Evolutionary conservation across 257 asterid genomes (phyloP), one percentile per base, ranked within the genome.

Genomic region (Solanum medicagineum): DNA sequence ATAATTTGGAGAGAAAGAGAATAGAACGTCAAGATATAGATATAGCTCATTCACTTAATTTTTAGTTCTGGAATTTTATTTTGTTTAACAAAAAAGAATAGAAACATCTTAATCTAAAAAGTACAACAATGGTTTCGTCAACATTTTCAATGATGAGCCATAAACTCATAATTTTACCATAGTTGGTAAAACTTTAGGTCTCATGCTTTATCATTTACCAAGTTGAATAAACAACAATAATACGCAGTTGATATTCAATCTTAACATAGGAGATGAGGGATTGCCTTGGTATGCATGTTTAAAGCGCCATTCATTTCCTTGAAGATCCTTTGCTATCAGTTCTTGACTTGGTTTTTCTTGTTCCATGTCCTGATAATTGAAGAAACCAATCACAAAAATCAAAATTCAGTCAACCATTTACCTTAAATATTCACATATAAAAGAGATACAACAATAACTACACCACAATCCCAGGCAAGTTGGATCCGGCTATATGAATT

Each of bases 221-320:
- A 70, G 79, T 40, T 70, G 54, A 40, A 70, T 70, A 70, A 70
- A 70, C 24, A 70, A 40, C 80, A 70, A 0, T 70, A 74, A 13
- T n/a, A 74, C 1, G 7, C 11, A 0, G n/a, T 45, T 13, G 29
- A 74, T 47, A 47, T 47, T 74, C 59, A 74, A 74, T 74, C 81
- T 13, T 22, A 74, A 74, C 42, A 74, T 47, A 47, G 40, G 85
- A 84, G 77, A 75, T 29, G 77, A 75, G 36, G 68, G 44, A 51
- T 75, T 73, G 92, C 97, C 97, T 91, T 94, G 88, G 87, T 90
- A 92, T 81, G 91, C 91, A 89, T 94, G 98, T 88, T 92, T 93
- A 90, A 94, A 93, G 68, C 79, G 90, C 97, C 98, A 94, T 81
- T 92, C 92, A 53, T 40, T 87, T 54, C 94, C 97, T 68, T 89